Evolutionary conservation across 371 early-diverging fungal species (phyloP).

Genomic region (Apophysomyces sp.): DNA sequence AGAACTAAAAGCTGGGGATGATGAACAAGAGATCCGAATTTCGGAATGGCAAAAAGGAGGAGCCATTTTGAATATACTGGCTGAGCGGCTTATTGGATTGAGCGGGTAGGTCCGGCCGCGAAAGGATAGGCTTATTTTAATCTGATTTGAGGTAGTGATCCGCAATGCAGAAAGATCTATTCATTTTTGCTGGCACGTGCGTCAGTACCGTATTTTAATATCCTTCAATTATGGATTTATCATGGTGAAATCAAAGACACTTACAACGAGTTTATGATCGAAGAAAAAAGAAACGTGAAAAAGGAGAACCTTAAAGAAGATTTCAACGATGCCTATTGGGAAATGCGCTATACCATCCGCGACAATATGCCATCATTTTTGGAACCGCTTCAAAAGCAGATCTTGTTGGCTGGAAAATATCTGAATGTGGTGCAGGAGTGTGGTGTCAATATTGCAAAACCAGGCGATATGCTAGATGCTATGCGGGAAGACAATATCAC

Average conservation of each 20-base stretch:
- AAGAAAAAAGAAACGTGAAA: slow-evolving; percentile 55
- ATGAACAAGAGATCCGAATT: slow-evolving; percentile 29
- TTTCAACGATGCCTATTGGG: slow-evolving; percentile 86
- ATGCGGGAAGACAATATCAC: slow-evolving; percentile 7
- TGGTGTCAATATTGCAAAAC: slow-evolving; percentile 58
- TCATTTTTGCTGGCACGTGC: slow-evolving; percentile 74
- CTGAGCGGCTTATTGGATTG: slow-evolving; percentile 57
- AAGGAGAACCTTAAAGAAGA: slow-evolving; percentile 69
- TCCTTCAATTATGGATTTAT: slow-evolving; percentile 87
- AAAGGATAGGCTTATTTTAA: slow-evolving; percentile 32
- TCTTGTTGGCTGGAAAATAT: slow-evolving; percentile 91
- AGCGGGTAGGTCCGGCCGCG: slow-evolving; percentile 66
- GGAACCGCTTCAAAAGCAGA: slow-evolving; percentile 70
- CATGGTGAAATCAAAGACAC: slow-evolving; percentile 84
- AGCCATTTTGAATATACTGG: slow-evolving; percentile 60
- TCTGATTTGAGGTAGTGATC: slow-evolving; percentile 52
- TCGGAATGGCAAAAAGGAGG: slow-evolving; percentile 63
- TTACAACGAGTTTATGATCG: slow-evolving; percentile 91
- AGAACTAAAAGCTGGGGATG: slow-evolving; percentile 39
- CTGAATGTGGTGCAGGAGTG: slow-evolving; percentile 91
- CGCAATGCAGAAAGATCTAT: slow-evolving; percentile 72
- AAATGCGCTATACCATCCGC: slow-evolving; percentile 72
- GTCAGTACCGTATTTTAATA: slow-evolving; percentile 78
- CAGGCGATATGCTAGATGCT: slow-evolving; percentile 39
- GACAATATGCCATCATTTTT: slow-evolving; percentile 77